Evolutionary conservation across 78 protist species (phyloP).

Genomic region (Creolimax fragrantissima): DNA sequence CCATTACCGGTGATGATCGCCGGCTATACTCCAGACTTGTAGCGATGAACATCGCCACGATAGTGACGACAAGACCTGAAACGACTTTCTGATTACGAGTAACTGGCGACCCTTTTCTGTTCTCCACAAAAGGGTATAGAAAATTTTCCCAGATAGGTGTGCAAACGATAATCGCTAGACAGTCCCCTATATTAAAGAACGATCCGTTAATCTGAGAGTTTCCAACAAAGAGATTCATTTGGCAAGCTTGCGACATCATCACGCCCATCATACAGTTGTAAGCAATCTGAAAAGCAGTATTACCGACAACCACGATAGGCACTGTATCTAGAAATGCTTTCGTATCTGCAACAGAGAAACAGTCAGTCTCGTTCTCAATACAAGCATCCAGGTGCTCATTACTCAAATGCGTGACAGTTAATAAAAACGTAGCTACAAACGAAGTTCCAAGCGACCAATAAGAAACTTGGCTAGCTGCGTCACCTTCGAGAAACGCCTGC

Average conservation of each 20-base stretch:
- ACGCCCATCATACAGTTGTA: not conserved
- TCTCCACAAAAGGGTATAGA: not conserved
- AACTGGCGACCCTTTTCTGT: constrained; percentile 1
- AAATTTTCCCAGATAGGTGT: constrained; percentile 9
- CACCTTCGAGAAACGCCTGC: not conserved
- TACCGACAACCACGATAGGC: constrained; percentile 1
- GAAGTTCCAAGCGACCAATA: not conserved
- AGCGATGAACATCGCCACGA: not conserved
- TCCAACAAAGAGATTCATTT: not conserved
- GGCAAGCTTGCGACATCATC: constrained; percentile 14
- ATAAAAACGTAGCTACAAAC: not conserved
- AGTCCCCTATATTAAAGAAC: constrained; percentile 18
- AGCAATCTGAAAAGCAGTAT: not conserved
- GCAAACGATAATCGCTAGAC: not conserved
- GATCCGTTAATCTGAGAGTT: not conserved
- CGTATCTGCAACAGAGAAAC: not conserved
- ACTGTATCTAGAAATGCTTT: not conserved
- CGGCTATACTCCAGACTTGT: not conserved
- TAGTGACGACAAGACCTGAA: not conserved
- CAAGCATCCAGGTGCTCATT: not conserved
- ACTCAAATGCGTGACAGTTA: not conserved
- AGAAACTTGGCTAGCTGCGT: not conserved
- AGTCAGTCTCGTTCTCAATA: not conserved
- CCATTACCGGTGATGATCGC: not conserved
- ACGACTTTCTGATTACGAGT: constrained; percentile 19